Conservation (phyloP, 2,329 filamentous ascomycete genomes). For the Stagonosporopsis rhizophila region DNA sequence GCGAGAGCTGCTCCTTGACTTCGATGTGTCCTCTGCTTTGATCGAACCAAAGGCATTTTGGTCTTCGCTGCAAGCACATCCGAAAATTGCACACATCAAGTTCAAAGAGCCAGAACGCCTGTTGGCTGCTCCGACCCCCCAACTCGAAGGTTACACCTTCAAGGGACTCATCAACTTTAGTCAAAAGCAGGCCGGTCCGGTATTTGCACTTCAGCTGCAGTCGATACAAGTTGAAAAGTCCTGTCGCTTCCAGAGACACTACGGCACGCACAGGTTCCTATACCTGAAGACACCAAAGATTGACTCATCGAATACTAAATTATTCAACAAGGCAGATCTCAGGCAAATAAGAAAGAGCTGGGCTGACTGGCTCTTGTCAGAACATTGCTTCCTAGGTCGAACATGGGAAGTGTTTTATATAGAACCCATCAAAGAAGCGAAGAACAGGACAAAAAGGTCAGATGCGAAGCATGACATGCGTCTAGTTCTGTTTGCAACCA, state of each 20-base stretch:
- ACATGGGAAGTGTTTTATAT: conserved; percentile 52
- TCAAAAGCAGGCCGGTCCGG: conserved; percentile 14
- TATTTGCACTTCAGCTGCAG: conserved; percentile 38
- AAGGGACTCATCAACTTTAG: conserved; percentile 41
- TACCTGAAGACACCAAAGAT: conserved; percentile 47
- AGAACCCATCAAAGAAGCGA: conserved; percentile 46
- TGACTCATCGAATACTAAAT: too few species aligned
- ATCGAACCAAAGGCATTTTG: conserved; percentile 32
- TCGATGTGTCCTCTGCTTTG: conserved; percentile 14
- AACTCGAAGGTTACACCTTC: conserved; percentile 43
- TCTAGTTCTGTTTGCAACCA: conserved; percentile 47
- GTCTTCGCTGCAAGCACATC: conserved; percentile 18
- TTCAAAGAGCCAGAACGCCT: conserved; percentile 25
- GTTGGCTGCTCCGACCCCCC: conserved; percentile 34
- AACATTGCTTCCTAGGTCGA: conserved; percentile 51
- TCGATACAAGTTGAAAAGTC: conserved; percentile 40
- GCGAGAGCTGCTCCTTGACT: conserved; percentile 21
- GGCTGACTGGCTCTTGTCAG: conserved; percentile 43
- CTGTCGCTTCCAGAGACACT: conserved; percentile 48
- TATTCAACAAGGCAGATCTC: too few species aligned
- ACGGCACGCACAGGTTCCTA: conserved; percentile 52
- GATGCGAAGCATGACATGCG: conserved; percentile 29
- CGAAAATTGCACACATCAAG: conserved; percentile 1
- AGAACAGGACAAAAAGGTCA: conserved; percentile 29
- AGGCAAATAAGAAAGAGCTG: too few species aligned